These are phyloP conservation scores for Arbutus unedo DNA, from an alignment of 148 eudicot species.

Conservation along the genomic window DNA sequence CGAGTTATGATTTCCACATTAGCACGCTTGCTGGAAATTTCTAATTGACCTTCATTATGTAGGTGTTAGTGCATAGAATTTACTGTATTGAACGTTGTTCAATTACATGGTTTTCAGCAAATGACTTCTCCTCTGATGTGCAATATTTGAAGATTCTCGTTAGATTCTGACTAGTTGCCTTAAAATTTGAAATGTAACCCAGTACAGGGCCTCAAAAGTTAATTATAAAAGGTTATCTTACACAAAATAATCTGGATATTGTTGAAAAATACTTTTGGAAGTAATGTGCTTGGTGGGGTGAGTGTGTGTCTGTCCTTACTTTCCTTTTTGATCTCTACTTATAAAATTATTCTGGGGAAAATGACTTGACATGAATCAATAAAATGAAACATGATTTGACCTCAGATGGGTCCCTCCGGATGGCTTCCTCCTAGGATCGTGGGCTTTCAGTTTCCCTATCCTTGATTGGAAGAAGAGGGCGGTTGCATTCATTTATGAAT, in stretches of 20 bases:
- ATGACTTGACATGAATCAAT: not conserved
- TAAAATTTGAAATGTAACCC: not conserved
- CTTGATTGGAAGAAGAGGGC: no score
- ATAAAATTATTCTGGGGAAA: not conserved
- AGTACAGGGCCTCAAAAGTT: not conserved
- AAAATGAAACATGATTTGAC: not conserved
- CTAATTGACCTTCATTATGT: not conserved
- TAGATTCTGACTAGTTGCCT: not conserved
- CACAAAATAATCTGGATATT: not conserved
- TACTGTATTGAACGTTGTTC: conserved; percentile 4
- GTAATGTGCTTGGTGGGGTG: not conserved
- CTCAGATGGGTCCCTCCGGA: no score
- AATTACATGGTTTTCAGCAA: conserved; percentile 2
- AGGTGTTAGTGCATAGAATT: not conserved
- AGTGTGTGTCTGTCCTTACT: not conserved
- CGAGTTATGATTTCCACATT: not conserved
- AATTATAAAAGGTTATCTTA: not conserved
- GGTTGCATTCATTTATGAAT: no score
- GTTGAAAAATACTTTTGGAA: not conserved
- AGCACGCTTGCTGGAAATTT: conserved; percentile 7
- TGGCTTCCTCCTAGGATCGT: no score
- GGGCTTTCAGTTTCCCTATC: no score
- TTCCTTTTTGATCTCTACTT: not conserved
- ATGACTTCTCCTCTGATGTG: conserved; percentile 6
- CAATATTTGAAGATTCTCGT: not conserved